Evolutionary conservation across 768 basidiomycete species (phyloP).

Genomic region (Rhizopogon vulgaris): DNA sequence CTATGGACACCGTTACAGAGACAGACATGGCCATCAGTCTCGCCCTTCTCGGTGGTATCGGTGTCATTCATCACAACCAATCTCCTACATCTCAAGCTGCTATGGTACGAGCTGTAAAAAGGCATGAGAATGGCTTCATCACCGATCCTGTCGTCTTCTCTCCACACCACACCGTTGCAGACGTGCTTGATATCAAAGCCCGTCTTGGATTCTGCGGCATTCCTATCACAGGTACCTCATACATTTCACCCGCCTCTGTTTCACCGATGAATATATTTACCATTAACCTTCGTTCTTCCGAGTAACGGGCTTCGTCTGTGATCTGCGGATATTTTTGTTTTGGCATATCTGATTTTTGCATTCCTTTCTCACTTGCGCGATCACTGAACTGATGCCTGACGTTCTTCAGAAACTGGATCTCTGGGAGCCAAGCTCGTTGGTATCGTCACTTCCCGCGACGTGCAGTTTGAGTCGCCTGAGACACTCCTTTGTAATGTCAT

Average conservation of each 20-base stretch:
- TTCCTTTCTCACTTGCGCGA: background rate
- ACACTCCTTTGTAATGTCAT: conserved; percentile 74
- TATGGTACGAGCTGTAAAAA: conserved; percentile 97
- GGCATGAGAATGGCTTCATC: conserved; percentile 99
- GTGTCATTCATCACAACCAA: conserved; percentile 98
- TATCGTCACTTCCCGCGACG: conserved; percentile 93
- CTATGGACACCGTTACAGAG: conserved; percentile 99
- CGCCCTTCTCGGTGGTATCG: conserved; percentile 94
- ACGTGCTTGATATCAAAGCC: conserved; percentile 90
- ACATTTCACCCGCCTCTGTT: conserved; percentile 53
- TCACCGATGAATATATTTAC: conserved; percentile 15
- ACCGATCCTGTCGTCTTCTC: conserved; percentile 87
- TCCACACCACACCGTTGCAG: conserved; percentile 70
- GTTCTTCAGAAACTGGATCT: conserved; percentile 65
- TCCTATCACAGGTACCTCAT: conserved; percentile 84
- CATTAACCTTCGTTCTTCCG: conserved; percentile 89
- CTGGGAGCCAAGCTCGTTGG: conserved; percentile 91
- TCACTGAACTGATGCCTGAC: conserved; percentile 5
- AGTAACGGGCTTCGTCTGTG: conserved; percentile 69
- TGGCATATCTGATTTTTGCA: conserved; percentile 13
- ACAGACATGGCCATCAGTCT: conserved; percentile 88
- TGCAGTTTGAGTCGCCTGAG: conserved; percentile 77
- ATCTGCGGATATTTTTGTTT: conserved; percentile 52
- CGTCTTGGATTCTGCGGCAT: conserved; percentile 93
- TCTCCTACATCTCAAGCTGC: conserved; percentile 78